Evolutionary conservation across 495 filamentous ascomycete species (phyloP), one percentile per base, ranked within the genome.

Genomic region (Penicillium bovifimosum): DNA sequence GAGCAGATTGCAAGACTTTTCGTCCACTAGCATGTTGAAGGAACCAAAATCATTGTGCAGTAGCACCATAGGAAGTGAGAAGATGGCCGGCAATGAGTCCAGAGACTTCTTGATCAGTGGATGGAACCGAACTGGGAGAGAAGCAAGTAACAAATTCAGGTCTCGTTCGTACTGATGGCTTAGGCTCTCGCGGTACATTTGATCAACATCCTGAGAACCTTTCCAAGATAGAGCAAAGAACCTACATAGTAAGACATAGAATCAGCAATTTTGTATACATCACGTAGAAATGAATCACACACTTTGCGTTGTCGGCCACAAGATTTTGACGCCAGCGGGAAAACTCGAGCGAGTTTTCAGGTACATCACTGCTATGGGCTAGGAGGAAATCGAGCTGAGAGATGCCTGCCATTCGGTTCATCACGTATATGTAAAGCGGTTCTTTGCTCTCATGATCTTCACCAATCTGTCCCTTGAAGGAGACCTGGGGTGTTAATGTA

Each of bases 1-100:
- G 29, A 64, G 60, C 9, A 75, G 50, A 56, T 67, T 63, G 45
- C 56, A 72, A 33, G 64, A 54, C 9, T 5, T 50, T 34, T 66
- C 58, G 32, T 74, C 58, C 1, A 73, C 70, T 31, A 72, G 67
- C 48, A 74, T 65, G 50, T 74, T 74, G 54, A 53, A 66, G 20
- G 50, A 36, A 24, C 66, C 65, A 52, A 74, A 69, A 44, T 69
- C 71, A 32, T 47, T 50, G 46, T 72, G 68, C 6, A 74, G 61
- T 13, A 75, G 61, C 6, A 71, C 70, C 60, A 68, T 71, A n/a
- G 70, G 71, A 3, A 74, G 62, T 16, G 66, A 68, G 40, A 70
- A 46, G 43, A 72, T 70, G 26, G 47, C 45, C 8, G 62, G 53
- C 29, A 72, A 48, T 8, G 63, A 58, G 36, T 58, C 53, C 27